A percentile compares a stretch with the other conserved stretches of the same genome.
Conservation (phyloP, 176 grass and related monocot genomes). For the Musa schizocarpa region DNA sequence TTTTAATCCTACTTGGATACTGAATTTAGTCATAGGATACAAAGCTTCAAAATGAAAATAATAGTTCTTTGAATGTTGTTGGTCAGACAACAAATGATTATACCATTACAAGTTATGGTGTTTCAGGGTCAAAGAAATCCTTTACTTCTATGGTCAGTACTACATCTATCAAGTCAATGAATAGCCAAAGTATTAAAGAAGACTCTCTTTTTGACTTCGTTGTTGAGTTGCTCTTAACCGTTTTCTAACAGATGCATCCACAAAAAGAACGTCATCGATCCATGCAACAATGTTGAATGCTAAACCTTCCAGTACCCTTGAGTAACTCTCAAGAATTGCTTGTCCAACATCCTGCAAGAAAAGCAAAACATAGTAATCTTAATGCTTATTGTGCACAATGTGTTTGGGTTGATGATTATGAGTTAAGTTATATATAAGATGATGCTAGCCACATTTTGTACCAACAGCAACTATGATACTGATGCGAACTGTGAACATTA, state of each 20-base stretch:
- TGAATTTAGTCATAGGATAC: background rate
- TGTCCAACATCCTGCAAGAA: constrained; percentile 78
- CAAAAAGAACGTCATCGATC: constrained; percentile 82
- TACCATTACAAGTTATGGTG: constrained; percentile 2
- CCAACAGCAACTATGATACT: background rate
- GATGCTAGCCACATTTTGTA: background rate
- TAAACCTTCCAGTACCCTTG: constrained; percentile 87
- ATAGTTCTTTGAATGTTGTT: background rate
- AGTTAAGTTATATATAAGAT: no score
- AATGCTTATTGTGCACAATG: background rate
- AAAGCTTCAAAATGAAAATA: background rate
- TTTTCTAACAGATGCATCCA: constrained; percentile 48
- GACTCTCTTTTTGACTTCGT: constrained; percentile 33
- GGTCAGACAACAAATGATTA: background rate
- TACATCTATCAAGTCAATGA: constrained; percentile 23
- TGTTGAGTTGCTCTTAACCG: constrained; percentile 11
- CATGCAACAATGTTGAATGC: constrained; percentile 91
- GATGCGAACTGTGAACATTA: background rate
- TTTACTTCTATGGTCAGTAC: constrained; percentile 11
- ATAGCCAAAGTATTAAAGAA: constrained; percentile 21
- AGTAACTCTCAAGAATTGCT: constrained; percentile 94
- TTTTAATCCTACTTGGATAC: background rate
- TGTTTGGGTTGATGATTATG: background rate
- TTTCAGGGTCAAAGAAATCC: constrained; percentile 1
- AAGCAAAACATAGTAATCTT: background rate